Evolutionary conservation across 805 yeast genomes (phyloP).

Genomic region (Candida ovalis): DNA sequence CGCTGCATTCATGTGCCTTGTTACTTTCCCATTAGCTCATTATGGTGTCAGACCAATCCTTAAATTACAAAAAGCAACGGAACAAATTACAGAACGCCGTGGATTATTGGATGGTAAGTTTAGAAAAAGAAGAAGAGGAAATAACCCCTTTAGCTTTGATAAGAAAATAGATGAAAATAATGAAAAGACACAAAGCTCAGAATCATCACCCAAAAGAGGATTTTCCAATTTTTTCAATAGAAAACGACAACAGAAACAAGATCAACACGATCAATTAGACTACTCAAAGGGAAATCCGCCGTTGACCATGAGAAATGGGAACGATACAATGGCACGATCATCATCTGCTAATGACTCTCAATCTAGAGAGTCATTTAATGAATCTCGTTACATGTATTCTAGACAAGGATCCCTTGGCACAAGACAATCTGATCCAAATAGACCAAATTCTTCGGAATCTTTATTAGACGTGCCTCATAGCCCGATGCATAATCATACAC

Average conservation of each 20-base stretch:
- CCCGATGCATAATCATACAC: conserved; percentile 5
- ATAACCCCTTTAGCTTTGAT: conserved; percentile 15
- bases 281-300: too few species aligned
- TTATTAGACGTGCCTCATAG: conserved; percentile 6
- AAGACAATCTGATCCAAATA: conserved; percentile 4
- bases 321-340: not conserved
- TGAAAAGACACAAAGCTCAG: not conserved
- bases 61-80: conserved; percentile 77
- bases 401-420: conserved; percentile 9
- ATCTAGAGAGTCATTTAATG: conserved; percentile 2
- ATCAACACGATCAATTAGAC: too few species aligned
- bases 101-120: conserved; percentile 20
- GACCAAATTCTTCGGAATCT: conserved; percentile 11
- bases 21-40: conserved; percentile 82
- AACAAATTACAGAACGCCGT: conserved; percentile 49
- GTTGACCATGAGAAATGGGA: not conserved
- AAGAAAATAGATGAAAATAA: not conserved
- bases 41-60: conserved; percentile 83
- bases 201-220: not conserved
- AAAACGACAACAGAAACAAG: not conserved
- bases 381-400: conserved; percentile 1
- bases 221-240: not conserved
- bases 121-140: conserved; percentile 16
- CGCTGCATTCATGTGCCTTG: conserved; percentile 65
- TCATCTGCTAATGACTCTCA: not conserved